Evolutionary conservation across 2,329 filamentous ascomycete genomes (phyloP), one percentile per base, ranked within the genome.

Genomic region (Davidsoniella virescens): DNA sequence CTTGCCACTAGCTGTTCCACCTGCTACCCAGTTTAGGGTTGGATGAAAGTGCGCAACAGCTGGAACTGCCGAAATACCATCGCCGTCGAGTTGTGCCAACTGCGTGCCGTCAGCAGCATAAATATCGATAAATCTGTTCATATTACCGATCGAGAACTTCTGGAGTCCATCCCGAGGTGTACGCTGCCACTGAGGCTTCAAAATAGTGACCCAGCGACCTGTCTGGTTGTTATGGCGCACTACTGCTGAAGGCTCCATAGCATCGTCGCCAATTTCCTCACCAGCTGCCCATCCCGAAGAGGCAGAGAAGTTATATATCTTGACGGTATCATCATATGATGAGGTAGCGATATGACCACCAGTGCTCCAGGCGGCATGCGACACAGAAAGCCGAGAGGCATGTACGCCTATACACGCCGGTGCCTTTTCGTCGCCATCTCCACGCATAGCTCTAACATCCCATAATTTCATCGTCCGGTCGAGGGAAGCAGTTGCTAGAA

Each of bases 51-150:
- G 84, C 0, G 87, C 84, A 0, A 94, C 92, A 0, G 92, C 86
- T 2, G 92, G 92, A 3, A 98, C 92, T 5, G 92, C 92, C 1
- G 87, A 94, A 57, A 98, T 94, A 0, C 83, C 85, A 0, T 94
- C 87, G 0, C 87, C 87, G 1, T 82, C 87, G 0, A 94, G 65
- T 63, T 96, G 90, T 0, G 85, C 90, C 3, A 98, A 67, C 62
- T 96, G 90, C 59, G 87, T 81, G 0, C 92, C 92, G 45, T 83
- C 76, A 0, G 79, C 73, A 0, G 82, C 83, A 62, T 84, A 98
- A 0, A 98, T 75, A 60, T 98, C 92, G 1, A 96, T 86, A 58
- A 95, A 96, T 1, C 92, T 78, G 61, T 94, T 94, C 92, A 96
- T 96, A 58, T 96, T 98, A 1, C 86, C 92, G 52, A 98, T 90